Percentiles rank a stretch among this genome's conserved stretches.
phyloP scores from a whole-genome alignment of 148 eudicot species.

The Salicornia ramosissima region DNA sequence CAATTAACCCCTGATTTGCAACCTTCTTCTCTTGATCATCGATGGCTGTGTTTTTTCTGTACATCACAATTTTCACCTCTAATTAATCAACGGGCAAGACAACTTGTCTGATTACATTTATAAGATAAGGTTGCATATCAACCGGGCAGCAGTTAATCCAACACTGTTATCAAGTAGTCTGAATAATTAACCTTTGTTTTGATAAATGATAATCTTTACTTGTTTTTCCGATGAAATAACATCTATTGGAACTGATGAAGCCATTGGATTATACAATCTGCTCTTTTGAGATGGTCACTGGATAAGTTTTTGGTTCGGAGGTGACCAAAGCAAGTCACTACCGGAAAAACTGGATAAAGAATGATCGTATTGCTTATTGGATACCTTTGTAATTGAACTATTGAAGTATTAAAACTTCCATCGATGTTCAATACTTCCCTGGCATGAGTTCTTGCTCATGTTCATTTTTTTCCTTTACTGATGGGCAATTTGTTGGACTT shows the following conservation, averaged over 20 bases:
- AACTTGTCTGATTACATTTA: too few relatives aligned
- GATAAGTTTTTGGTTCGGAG: background rate
- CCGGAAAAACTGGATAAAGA: background rate
- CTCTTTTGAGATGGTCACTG: background rate
- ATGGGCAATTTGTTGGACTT: background rate
- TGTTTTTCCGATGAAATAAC: background rate
- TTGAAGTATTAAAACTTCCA: too few relatives aligned
- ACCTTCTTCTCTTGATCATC: background rate
- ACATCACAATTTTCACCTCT: too few relatives aligned
- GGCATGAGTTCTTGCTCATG: background rate
- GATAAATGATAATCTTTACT: background rate
- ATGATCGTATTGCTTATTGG: background rate
- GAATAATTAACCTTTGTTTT: background rate
- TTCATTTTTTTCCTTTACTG: background rate
- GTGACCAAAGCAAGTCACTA: background rate
- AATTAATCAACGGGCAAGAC: too few relatives aligned
- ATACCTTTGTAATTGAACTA: background rate
- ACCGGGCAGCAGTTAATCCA: too few relatives aligned
- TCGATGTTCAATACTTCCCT: background rate
- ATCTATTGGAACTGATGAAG: background rate
- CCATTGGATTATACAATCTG: background rate
- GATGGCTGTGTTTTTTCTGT: background rate
- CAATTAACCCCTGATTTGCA: background rate
- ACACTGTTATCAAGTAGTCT: too few relatives aligned
- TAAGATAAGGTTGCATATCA: too few relatives aligned